Conservation (phyloP, 2,329 filamentous ascomycete genomes). For the Fusarium nisikadoi region DNA sequence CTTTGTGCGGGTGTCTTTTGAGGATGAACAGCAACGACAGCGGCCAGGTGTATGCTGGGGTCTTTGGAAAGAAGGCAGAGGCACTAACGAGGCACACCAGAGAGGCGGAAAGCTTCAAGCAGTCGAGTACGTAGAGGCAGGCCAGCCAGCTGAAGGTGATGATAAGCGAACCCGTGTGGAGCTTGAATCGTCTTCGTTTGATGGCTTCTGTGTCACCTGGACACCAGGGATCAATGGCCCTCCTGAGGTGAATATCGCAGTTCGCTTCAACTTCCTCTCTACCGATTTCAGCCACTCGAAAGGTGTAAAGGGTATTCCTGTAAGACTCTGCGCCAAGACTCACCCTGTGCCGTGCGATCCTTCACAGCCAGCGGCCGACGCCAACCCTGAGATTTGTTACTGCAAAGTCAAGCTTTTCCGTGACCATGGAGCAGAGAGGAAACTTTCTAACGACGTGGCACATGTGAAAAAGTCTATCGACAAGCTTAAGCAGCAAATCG, state of each 20-base stretch:
- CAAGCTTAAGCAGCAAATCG: conserved; percentile 93
- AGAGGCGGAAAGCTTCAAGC: conserved; percentile 91
- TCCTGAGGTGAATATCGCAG: conserved; percentile 84
- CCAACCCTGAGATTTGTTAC: conserved; percentile 79
- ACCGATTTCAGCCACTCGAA: conserved; percentile 99
- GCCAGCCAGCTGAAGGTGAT: conserved; percentile 68
- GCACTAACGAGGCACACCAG: conserved; percentile 95
- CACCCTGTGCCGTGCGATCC: conserved; percentile 68
- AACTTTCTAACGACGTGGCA: conserved; percentile 91
- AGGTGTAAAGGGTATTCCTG: conserved; percentile 96
- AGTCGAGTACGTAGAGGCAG: conserved; percentile 87
- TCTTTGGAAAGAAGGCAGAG: conserved; percentile 94
- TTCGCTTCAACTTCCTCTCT: conserved; percentile 97
- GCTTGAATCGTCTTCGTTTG: conserved; percentile 83
- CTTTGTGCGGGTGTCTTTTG: conserved; percentile 94
- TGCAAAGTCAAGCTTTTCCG: conserved; percentile 98
- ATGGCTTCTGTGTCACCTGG: conserved; percentile 94
- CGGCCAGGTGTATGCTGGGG: conserved; percentile 86
- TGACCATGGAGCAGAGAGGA: conserved; percentile 94
- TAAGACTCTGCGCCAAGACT: conserved; percentile 92
- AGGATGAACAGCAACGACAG: conserved; percentile 91
- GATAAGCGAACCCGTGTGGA: conserved; percentile 76
- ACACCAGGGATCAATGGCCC: conserved; percentile 74
- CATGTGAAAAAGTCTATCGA: conserved; percentile 98
- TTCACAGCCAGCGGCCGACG: conserved; percentile 57